These are phyloP conservation scores for Serpula lacrymans DNA, from an alignment of 768 basidiomycete species.

Conservation along the genomic window DNA sequence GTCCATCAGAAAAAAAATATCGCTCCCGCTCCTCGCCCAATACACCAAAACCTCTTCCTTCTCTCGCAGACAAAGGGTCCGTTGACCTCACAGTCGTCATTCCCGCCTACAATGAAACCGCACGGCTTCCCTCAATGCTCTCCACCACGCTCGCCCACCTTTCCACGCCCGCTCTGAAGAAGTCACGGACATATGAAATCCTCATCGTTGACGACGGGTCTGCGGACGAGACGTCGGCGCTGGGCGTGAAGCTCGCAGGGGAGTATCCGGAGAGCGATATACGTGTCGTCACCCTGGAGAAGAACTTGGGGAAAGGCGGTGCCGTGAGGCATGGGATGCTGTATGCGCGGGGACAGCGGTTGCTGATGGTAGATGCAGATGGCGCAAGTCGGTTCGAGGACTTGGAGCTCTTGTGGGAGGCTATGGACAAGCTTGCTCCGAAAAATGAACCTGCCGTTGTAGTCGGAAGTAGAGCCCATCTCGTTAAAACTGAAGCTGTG, in stretches of 20 bases:
- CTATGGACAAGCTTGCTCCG: conserved; percentile 61
- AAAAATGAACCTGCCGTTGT: conserved; percentile 56
- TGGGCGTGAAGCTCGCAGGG: conserved; percentile 62
- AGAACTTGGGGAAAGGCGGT: conserved; percentile 90
- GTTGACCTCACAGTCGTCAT: conserved; percentile 80
- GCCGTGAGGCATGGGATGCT: conserved; percentile 92
- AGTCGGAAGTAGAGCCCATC: conserved; percentile 89
- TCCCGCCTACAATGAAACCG: conserved; percentile 88
- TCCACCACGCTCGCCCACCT: conserved; percentile 68
- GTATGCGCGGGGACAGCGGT: conserved; percentile 67
- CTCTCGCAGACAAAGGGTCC: conserved; percentile 50
- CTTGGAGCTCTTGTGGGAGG: conserved; percentile 71
- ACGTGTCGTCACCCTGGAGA: conserved; percentile 71
- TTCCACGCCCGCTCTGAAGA: conserved; percentile 26
- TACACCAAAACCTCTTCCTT: conserved; percentile 53
- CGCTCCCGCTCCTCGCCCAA: conserved; percentile 52
- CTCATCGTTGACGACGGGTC: conserved; percentile 92
- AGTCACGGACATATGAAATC: conserved; percentile 67
- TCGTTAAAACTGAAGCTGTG: conserved; percentile 89
- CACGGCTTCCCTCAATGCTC: conserved; percentile 85
- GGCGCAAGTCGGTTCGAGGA: conserved; percentile 89
- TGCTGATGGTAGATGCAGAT: conserved; percentile 94
- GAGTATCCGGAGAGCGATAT: conserved; percentile 59
- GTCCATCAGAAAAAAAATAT: conserved; percentile 68
- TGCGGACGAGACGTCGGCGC: conserved; percentile 64